phyloP scores from a whole-genome alignment of 306 rosid species.

The Fagus crenata region DNA sequence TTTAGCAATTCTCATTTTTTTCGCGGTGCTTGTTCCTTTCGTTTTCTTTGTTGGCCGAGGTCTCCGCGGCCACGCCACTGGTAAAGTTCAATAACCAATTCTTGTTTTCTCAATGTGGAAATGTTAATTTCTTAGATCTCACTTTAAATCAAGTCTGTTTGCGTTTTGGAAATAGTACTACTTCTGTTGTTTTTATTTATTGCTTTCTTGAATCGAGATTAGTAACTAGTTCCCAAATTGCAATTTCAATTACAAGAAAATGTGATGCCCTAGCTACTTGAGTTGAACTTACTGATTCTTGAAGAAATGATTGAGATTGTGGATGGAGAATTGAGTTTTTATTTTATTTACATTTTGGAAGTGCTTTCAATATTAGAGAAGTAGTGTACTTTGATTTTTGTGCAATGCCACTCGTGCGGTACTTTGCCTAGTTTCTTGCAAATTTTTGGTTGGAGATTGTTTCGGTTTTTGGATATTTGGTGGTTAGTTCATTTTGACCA shows the following conservation, averaged over 20 bases:
- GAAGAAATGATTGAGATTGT: background rate
- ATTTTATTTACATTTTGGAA: background rate
- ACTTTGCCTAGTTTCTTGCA: background rate
- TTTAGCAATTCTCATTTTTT: constrained; percentile 43
- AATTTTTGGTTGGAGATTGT: background rate
- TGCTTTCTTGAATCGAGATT: background rate
- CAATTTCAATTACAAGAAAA: background rate
- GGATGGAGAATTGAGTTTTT: background rate
- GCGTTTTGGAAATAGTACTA: background rate
- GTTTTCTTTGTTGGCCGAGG: constrained; percentile 70
- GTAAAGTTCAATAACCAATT: constrained; percentile 36
- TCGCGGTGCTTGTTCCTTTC: constrained; percentile 55
- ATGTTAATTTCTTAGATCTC: background rate
- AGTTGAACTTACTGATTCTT: background rate
- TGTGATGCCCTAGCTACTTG: background rate
- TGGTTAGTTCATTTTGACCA: background rate
- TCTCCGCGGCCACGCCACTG: constrained; percentile 42
- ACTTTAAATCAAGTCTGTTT: background rate
- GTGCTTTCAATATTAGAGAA: background rate
- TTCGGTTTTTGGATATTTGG: background rate
- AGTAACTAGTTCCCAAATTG: background rate
- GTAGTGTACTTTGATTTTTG: background rate
- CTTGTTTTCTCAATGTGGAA: background rate
- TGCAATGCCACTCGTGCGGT: background rate
- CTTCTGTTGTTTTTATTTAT: background rate